Base-by-base conservation (phyloP, 2,329 filamentous ascomycete species). In the Cladosporium sp. region DNA sequence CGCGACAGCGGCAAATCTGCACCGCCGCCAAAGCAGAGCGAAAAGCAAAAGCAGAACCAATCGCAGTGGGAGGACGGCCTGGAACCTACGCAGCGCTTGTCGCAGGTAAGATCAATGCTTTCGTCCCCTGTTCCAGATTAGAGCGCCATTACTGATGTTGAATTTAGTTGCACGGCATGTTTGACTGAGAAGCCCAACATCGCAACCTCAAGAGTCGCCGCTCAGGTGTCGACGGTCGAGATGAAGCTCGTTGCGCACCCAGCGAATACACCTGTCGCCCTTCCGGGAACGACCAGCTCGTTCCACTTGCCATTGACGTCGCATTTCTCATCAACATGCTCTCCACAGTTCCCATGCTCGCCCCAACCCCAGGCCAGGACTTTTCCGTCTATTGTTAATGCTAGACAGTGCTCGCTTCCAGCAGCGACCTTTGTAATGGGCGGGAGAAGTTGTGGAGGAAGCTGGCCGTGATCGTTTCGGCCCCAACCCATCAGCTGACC, bases 341-440 rank as follows among this genome's bases (percentile, higher is more conserved):
- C 86, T 3, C 95, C 95, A 76, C 95, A 99, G 76, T 99, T 99
- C 1, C 95, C 95, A 79, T 99, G 95, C 78, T 98, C 94, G 1
- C 93, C 93, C 95, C 95, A 99, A 23, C 95, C 95, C 92, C 94
- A 98, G 1, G 91, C 86, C 58, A 96, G 79, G 1, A 97, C 87
- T 60, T 89, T 85, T 1, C 87, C 87, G 67, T 69, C 61, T 23
- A 84, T 81, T 11, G 90, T 88, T 29, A 94, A 78, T 10, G 88
- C 91, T 68, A 98, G 78, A n/a, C 86, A 88, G 77, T 99, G 95
- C 78, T 98, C 95, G 74, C 94, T 97, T 0, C 95, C 95, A 55
- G 91, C 86, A 3, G 91, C 90, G n/a, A 98, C 84, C 28, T 82
- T 81, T 11, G 80, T 78, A 3, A 93, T 73, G 1, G 75, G 73